These are phyloP conservation scores for Fomitiporia mediterranea DNA, from an alignment of 1,284 basidiomycete species.

Conservation along the genomic window DNA sequence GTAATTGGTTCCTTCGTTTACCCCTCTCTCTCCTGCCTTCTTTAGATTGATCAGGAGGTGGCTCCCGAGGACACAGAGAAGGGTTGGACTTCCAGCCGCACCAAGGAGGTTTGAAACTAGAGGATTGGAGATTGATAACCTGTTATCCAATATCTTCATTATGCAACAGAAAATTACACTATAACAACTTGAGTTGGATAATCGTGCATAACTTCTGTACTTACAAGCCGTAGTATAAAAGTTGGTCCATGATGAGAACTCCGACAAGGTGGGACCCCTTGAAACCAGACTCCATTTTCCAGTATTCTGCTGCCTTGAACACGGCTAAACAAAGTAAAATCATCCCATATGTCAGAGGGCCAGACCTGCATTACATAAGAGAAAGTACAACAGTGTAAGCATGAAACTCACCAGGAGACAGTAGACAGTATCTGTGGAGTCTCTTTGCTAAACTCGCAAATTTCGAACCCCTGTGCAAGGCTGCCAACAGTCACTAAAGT, in stretches of 20 bases:
- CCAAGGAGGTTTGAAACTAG: too few species aligned
- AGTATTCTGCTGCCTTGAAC: not conserved
- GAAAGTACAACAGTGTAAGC: not conserved
- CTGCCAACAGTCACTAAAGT: not conserved
- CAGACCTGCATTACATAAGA: not conserved
- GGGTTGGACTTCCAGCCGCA: too few species aligned
- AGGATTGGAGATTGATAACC: too few species aligned
- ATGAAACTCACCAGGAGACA: not conserved
- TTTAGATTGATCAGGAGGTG: too few species aligned
- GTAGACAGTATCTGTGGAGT: not conserved
- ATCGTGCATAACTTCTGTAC: too few species aligned
- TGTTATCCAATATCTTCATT: too few species aligned
- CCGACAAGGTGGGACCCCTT: not conserved
- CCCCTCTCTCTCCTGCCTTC: too few species aligned
- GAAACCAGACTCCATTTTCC: not conserved
- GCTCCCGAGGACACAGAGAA: too few species aligned
- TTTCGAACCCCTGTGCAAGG: not conserved
- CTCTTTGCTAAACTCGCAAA: not conserved
- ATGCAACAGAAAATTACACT: too few species aligned
- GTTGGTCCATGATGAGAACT: conserved; percentile 7
- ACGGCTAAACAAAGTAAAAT: conserved; percentile 6
- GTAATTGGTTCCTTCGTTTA: too few species aligned
- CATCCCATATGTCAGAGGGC: conserved; percentile 3
- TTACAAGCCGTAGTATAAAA: conserved; percentile 10
- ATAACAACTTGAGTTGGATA: too few species aligned